Evolutionary conservation across 306 rosid genomes (phyloP).

Genomic region (Quercus aquifolioides): DNA sequence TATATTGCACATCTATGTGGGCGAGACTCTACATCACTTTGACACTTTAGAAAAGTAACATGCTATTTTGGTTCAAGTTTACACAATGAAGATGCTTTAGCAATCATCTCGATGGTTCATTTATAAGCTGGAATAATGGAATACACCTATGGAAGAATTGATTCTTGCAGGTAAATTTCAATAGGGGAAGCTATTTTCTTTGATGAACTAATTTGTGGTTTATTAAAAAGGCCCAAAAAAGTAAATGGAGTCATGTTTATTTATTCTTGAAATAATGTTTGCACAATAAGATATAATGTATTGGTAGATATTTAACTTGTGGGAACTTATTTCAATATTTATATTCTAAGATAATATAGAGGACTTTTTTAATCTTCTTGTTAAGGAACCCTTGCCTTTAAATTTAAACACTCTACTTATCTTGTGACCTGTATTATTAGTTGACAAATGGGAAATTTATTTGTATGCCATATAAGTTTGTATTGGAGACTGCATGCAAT

Average conservation of each 20-base stretch:
- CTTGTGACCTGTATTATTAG: too few species aligned
- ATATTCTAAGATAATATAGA: too few species aligned
- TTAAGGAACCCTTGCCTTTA: too few species aligned
- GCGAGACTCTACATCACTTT: slow-evolving; percentile 48
- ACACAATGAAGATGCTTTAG: slow-evolving; percentile 40
- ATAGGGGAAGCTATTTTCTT: neutral
- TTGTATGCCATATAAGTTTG: too few species aligned
- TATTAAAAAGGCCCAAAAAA: neutral
- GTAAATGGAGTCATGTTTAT: neutral
- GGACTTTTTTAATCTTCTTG: too few species aligned
- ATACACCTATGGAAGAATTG: slow-evolving; percentile 72
- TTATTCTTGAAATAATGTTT: neutral
- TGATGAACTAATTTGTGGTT: neutral
- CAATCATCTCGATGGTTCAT: slow-evolving; percentile 60
- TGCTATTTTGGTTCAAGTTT: slow-evolving; percentile 63
- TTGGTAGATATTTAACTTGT: too few species aligned
- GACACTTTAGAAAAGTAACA: slow-evolving; percentile 48
- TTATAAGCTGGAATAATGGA: slow-evolving; percentile 87
- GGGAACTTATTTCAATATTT: too few species aligned
- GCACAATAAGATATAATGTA: too few species aligned
- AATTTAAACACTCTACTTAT: too few species aligned
- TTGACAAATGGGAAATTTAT: too few species aligned
- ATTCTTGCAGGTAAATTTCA: slow-evolving; percentile 70
- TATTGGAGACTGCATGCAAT: neutral
- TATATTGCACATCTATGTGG: slow-evolving; percentile 57